Conservation (phyloP, 768 basidiomycete genomes). For the Tylopilus felleus region DNA sequence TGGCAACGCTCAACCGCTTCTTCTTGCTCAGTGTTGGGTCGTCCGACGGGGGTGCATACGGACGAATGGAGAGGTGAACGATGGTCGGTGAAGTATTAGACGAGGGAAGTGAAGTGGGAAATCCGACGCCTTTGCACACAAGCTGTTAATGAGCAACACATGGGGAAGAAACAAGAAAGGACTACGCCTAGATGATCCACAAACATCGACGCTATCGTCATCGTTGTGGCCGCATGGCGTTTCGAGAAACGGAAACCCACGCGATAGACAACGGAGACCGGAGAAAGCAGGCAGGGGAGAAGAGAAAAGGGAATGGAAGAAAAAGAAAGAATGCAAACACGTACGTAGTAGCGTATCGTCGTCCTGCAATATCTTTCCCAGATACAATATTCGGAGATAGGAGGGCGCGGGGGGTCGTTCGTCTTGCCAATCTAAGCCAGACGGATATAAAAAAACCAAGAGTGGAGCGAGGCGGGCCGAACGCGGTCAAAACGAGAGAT, state of each 20-base stretch:
- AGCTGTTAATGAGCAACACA: constrained; percentile 5
- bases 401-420: constrained; percentile 76
- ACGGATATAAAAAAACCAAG: too few species aligned
- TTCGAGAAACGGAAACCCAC: background rate
- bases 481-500: background rate
- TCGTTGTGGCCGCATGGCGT: background rate
- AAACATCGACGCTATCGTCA: background rate
- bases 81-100: constrained; percentile 49
- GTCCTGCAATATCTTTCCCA: constrained; percentile 81
- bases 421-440: constrained; percentile 64
- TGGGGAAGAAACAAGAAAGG: background rate
- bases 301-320: background rate
- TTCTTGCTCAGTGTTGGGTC: constrained; percentile 57
- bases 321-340: constrained; percentile 23
- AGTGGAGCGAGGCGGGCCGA: background rate
- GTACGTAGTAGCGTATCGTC: constrained; percentile 70
- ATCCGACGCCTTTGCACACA: constrained; percentile 22
- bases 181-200: background rate
- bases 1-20: constrained; percentile 31
- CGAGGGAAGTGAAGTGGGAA: constrained; percentile 29
- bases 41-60: constrained; percentile 49
- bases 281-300: background rate
- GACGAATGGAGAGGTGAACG: constrained; percentile 71
- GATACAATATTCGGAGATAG: constrained; percentile 69
- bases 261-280: background rate